Percentiles rank a stretch among this genome's conserved stretches.
Conservation (phyloP, 441 rosid species). For the Populus tomentosa region DNA sequence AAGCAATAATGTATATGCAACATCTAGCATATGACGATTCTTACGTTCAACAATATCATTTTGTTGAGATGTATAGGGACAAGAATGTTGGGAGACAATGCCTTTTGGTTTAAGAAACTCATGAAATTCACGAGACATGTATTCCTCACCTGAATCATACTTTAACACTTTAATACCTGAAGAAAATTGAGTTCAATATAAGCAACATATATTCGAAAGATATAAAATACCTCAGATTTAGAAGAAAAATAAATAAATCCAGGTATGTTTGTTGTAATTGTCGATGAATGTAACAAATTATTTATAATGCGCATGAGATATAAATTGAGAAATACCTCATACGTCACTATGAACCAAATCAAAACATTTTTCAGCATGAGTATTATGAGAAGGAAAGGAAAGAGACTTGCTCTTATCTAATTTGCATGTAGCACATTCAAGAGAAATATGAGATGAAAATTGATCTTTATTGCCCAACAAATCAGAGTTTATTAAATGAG, state of each 20-base stretch:
- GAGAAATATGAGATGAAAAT: too few species aligned
- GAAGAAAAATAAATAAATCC: background rate
- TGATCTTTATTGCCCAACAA: too few species aligned
- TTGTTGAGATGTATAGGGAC: background rate
- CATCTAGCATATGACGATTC: background rate
- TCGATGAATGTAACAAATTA: too few species aligned
- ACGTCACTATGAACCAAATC: slow-evolving; percentile 6
- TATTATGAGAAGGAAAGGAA: background rate
- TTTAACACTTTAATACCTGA: background rate
- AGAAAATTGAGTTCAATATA: background rate
- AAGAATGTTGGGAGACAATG: background rate
- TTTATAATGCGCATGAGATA: background rate
- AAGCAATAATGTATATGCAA: background rate
- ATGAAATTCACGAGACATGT: background rate
- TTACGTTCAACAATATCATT: background rate
- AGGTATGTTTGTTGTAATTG: background rate
- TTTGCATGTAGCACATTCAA: background rate
- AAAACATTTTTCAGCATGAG: background rate
- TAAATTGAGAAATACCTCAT: background rate
- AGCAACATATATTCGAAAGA: background rate
- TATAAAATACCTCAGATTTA: background rate
- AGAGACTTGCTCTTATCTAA: background rate
- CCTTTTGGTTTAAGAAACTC: background rate
- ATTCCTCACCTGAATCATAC: background rate
- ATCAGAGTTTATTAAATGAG: too few species aligned